Evolutionary conservation across 108 stramenopile species (phyloP), one percentile per base, ranked within the genome.

Genomic region (Conticribra guillardii): DNA sequence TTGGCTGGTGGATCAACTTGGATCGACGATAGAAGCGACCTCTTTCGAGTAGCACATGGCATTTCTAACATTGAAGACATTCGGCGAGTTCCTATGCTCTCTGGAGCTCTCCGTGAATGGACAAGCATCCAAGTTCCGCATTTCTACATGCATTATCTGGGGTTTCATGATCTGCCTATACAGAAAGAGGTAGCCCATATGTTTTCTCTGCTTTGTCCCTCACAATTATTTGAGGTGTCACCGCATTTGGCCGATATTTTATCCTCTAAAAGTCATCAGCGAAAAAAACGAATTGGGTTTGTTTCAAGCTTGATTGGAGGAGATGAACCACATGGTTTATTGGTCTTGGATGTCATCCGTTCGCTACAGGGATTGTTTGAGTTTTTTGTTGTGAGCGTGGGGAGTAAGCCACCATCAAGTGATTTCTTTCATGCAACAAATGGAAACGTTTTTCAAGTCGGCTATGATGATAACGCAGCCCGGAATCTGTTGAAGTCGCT

Each of bases 281-380:
- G 19, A 0, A 82, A 77, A 52, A 77, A 66, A 33, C 33, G 56
- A 48, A 53, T 82, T 70, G 70, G 69, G 31, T 77, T 82, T 34
- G 49, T 82, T 19, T 77, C 76, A 33, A 49, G 55, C 26, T 28
- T 82, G 23, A 73, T 82, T 26, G 63, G 64, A 3, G 71, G 56
- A 21, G 56, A 67, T 33, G 81, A 82, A 52, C 81, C 81, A 31
- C 81, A 82, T 34, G 81, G 81, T 14, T 49, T 71, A 3, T 32
- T 82, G 22, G 63, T 82, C 14, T 29, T 64, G 29, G 71, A 72
- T 18, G 65, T 82, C 18, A 67, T 82, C 14, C 15, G 56, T n/a
- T 34, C 49, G 18, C 60, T 82, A 1, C 60, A 56, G 4, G 31
- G 15, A 11, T 45, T 47, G 32, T 82, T 70, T 58, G 75, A 82